Conservation (phyloP, 164 flowering plant species). For the Vitis labrusca region DNA sequence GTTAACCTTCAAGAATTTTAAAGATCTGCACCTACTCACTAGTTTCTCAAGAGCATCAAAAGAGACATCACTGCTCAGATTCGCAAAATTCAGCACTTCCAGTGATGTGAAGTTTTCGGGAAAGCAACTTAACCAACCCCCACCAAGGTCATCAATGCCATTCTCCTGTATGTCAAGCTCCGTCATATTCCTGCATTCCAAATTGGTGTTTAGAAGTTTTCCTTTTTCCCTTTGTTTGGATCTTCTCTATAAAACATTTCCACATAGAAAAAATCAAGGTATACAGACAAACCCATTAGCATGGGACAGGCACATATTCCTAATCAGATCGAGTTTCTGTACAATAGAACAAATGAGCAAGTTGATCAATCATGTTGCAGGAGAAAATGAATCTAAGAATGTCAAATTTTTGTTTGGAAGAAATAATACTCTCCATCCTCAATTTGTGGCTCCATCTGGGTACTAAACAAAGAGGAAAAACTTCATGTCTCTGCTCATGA, state of each 20-base stretch:
- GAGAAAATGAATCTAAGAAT: too few relatives aligned
- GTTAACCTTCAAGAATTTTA: slow-evolving; percentile 67
- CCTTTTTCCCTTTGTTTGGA: neutral
- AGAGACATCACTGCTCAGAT: slow-evolving; percentile 44
- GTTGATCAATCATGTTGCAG: too few relatives aligned
- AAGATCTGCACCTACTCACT: slow-evolving; percentile 58
- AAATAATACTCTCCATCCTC: too few relatives aligned
- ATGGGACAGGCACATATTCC: too few relatives aligned
- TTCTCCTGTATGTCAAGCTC: slow-evolving; percentile 56
- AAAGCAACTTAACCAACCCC: slow-evolving; percentile 68
- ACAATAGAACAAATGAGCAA: too few relatives aligned
- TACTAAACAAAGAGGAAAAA: too few relatives aligned
- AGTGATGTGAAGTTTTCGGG: slow-evolving; percentile 70
- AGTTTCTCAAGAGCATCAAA: slow-evolving; percentile 69
- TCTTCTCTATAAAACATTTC: too few relatives aligned
- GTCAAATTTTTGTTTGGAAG: too few relatives aligned
- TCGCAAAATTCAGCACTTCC: slow-evolving; percentile 68
- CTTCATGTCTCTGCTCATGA: too few relatives aligned
- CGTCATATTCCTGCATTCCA: slow-evolving; percentile 45
- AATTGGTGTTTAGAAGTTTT: neutral
- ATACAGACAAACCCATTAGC: neutral
- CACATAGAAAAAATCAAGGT: neutral
- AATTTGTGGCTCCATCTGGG: too few relatives aligned
- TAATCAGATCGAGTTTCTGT: too few relatives aligned
- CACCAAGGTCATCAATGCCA: slow-evolving; percentile 40